These are phyloP conservation scores for Quercus parvula DNA, from an alignment of 306 rosid species.

Conservation along the genomic window DNA sequence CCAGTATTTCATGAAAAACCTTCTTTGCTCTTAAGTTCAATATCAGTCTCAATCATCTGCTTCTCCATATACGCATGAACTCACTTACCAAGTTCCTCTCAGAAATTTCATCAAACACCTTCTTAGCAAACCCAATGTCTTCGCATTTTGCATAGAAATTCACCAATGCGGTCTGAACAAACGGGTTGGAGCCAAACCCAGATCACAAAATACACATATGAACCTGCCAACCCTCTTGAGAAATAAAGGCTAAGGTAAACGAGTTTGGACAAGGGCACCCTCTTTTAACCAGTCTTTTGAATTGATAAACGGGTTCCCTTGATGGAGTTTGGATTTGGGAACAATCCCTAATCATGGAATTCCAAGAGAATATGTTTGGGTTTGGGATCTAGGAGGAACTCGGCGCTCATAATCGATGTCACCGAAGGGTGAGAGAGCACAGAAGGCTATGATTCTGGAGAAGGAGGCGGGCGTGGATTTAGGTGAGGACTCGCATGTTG, in stretches of 20 bases:
- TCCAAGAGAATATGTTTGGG: conserved; percentile 26
- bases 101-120: conserved; percentile 27
- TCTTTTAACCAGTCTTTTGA: conserved; percentile 9
- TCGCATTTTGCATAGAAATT: conserved; percentile 23
- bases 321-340: conserved; percentile 8
- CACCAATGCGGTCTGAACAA: conserved; percentile 23
- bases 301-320: conserved; percentile 20
- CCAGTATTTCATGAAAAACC: conserved; percentile 18
- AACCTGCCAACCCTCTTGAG: conserved; percentile 14
- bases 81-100: conserved; percentile 27
- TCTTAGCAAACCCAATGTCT: conserved; percentile 7
- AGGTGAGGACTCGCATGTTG: conserved; percentile 24
- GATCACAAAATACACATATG: conserved; percentile 5
- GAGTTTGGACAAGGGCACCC: conserved; percentile 23
- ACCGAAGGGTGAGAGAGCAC: conserved; percentile 22
- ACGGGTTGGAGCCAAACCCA: conserved; percentile 16
- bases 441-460: conserved; percentile 25
- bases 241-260: conserved; percentile 25
- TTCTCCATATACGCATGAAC: conserved; percentile 21
- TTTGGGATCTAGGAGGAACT: background rate
- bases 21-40: conserved; percentile 27
- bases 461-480: conserved; percentile 21
- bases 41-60: conserved; percentile 16
- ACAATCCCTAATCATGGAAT: conserved; percentile 18
- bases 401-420: conserved; percentile 17